Base-by-base conservation (phyloP, 2,329 filamentous ascomycete species). In the Fusarium vanettenii region DNA sequence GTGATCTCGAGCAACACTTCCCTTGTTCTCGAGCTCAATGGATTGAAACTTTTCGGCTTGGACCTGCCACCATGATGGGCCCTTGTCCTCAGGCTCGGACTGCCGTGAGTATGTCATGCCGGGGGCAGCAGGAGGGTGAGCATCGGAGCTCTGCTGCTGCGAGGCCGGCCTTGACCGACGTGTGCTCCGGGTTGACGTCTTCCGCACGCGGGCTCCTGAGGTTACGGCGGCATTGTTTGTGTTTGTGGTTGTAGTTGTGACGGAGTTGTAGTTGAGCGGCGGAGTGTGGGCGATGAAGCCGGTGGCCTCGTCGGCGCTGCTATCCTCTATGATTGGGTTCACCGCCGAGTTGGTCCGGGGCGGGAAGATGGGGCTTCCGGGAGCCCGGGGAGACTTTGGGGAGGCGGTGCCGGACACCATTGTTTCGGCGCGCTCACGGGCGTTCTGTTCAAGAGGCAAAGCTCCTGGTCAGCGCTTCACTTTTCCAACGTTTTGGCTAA, bases 1-100 rank as follows among this genome's bases (percentile, higher is more conserved):
- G 84, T 97, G 94, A 82, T 97, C 94, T 78, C 94, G 87, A 13
- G 94, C 94, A 43, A 96, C 94, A 80, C 92, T 94, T 43, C 94
- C 94, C 83, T 95, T 96, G 80, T 97, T 97, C 82, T 97, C 94
- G 70, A 97, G 83, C 85, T 96, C 94, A 61, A 97, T 88, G 6
- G 89, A 90, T 77, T 85, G 87, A 62, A 92, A 87, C 67, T 86
- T 82, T 9, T 80, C 83, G 27, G 87, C 75, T 43, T 89, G 81
- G 35, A 80, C 79, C 76, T 85, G 84, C 87, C 89, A 91, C 88
- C 91, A 91, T 48, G 75, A 71, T 70, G 25, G 78, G 8, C 69
- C 68, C 35, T 78, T 69, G 8, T 75, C 75, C n/a, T 76, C 68
- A 31, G 69, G 73, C 11, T 75, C 79, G 20, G 60, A 33, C 22